Base-by-base conservation (phyloP, 441 rosid species). In the Biscutella auriculata region DNA sequence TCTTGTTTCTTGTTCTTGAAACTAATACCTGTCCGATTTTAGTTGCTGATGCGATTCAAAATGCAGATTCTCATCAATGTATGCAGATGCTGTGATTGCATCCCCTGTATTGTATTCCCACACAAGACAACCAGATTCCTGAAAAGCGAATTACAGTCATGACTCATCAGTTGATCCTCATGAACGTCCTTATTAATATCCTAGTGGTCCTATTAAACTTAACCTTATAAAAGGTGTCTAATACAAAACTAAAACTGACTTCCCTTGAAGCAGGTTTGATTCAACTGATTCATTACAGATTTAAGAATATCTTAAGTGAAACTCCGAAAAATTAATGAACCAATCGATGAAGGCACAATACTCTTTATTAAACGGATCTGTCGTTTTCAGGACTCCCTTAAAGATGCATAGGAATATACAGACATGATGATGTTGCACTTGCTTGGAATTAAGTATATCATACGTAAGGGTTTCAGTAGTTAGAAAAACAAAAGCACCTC, bases 61-160 rank as follows among this genome's bases (percentile, higher is more conserved):
- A 69, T 68, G 79, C 62, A 89, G 73, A 73, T 82, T 80, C 70
- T 93, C 96, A 55, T 93, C 97, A 4, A 93, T 73, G 75, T 80
- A 89, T 21, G 96, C 87, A 65, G 99, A 87, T 44, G 96, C 82
- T 15, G 91, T 85, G 51, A 89, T 76, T 35, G 99, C 84, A 62
- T 70, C 74, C 69, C 86, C 95, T 11, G 82, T 74, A 57, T 73
- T 46, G 53, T 79, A 71, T 63, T 83, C 91, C 98, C 99, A 93
- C 19, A 76, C 65, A 23, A 73, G 63, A 47, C 72, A 65, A 14
- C 95, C 97, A 0, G 63, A 80, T 69, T 71, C 91, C 97, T 90
- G 81, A 68, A 19, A 19, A 59, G 62, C n/a, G 54, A 33, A 67
- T 63, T 60, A 29, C 37, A 49, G 23, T 54, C 57, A 65, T 51